Percentiles rank a stretch among this genome's conserved stretches.
Evolutionary conservation across 2,329 filamentous ascomycete species (phyloP).

Genomic region (Neofusicoccum umdonicola): DNA sequence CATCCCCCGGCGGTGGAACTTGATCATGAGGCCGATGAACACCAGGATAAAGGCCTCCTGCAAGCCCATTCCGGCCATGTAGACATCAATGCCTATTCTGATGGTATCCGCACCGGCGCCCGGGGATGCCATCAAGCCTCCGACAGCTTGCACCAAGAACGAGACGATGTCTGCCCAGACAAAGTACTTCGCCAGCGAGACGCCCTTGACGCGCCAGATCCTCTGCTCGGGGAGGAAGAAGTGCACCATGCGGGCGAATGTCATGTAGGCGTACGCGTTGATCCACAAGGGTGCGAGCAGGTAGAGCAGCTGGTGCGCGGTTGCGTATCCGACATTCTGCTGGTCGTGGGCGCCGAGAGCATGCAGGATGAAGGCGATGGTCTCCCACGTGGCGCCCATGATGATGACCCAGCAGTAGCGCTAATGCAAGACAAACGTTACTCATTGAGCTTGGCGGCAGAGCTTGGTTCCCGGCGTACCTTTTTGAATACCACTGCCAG

Average conservation of each 20-base stretch:
- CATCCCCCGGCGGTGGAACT: conserved; percentile 20
- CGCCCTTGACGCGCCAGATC: conserved; percentile 37
- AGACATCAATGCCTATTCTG: conserved; percentile 40
- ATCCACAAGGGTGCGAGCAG: conserved; percentile 46
- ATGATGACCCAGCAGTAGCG: conserved; percentile 46
- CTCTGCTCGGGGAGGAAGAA: conserved; percentile 36
- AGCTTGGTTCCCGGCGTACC: neutral
- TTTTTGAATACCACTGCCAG: conserved; percentile 25
- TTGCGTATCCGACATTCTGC: conserved; percentile 30
- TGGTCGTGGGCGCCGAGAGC: conserved; percentile 42
- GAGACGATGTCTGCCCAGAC: conserved; percentile 45
- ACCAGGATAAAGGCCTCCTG: conserved; percentile 31
- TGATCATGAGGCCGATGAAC: conserved; percentile 21
- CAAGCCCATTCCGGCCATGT: conserved; percentile 38
- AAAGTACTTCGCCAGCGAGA: conserved; percentile 41
- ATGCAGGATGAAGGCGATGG: conserved; percentile 42
- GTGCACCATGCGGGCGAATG: conserved; percentile 39
- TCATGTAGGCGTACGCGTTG: conserved; percentile 47
- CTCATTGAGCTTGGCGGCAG: neutral
- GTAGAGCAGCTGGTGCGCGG: conserved; percentile 42
- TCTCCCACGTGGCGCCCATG: conserved; percentile 45
- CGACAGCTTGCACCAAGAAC: conserved; percentile 46
- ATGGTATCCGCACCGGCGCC: conserved; percentile 27
- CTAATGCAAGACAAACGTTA: conserved; percentile 21
- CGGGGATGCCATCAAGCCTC: conserved; percentile 36